Evolutionary conservation across 352 stramenopile species (phyloP), one percentile per base, ranked within the genome.

Genomic region (Aphanomyces stellatus): DNA sequence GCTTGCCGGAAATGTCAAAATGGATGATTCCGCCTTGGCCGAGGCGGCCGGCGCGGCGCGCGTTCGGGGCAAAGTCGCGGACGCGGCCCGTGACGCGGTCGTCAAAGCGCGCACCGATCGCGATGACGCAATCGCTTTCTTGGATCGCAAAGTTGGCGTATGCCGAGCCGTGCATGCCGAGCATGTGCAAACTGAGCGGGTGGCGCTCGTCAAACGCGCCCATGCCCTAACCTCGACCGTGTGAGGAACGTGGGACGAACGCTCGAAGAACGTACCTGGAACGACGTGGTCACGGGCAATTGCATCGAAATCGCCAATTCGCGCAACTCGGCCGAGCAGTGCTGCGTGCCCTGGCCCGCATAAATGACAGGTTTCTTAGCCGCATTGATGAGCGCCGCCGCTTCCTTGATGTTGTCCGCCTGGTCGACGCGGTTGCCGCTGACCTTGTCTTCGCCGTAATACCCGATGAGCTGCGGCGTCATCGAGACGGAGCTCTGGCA

Each of bases 121-220:
- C 91, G 56, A 98, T 92, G 60, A 98, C 83, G 34, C 96, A 86
- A 73, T 98, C 95, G 19, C 91, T 81, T 46, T 98, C 90, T 79
- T 98, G 93, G 60, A 98, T 96, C 56, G 96, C 85, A 65, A 97
- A 98, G 81, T 98, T 98, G 41, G 95, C 93, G 69, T 97, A 98
- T 43, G 95, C 90, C 24, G 96, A 97, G 6, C 93, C 95, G 78
- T 98, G 95, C 95, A 98, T 98, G 41, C 95, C 93, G 35, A 98
- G 77, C 92, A 98, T 98, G 72, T 98, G 96, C 55, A 98, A 82
- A 77, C 91, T 96, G 19, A 98, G 85, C 42, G 86, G 77, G 74
- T 97, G 86, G 46, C 91, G 78, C 72, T 98, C 95, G 61, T 98
- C 93, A 62, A 98, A 98, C 6, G 79, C 79, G 37, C 95, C 95